Percentiles rank a stretch among this genome's conserved stretches.
Conservation (phyloP, 176 grass and related monocot genomes). For the Hsuehochloa calcarea region DNA sequence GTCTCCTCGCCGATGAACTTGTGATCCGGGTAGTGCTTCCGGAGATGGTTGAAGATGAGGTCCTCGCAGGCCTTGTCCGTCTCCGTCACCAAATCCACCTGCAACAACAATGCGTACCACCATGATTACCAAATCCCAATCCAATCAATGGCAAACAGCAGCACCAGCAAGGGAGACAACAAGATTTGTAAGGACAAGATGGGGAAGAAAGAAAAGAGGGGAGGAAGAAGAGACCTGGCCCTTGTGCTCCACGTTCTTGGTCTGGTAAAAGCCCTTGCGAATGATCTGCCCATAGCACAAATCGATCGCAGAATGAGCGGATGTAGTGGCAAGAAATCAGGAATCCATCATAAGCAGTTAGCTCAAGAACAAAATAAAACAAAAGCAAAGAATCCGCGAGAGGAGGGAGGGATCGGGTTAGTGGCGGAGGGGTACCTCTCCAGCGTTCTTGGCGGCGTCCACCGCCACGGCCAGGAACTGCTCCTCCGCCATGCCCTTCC, state of each 20-base stretch:
- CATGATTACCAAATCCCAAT: constrained; percentile 18
- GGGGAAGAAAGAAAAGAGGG: background rate
- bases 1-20: constrained; percentile 99
- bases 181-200: background rate
- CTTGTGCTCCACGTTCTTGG: constrained; percentile 97
- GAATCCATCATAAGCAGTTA: constrained; percentile 12
- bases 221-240: constrained; percentile 56
- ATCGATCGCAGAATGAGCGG: background rate
- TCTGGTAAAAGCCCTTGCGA: constrained; percentile 73
- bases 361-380: background rate
- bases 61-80: constrained; percentile 98
- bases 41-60: constrained; percentile 83
- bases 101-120: constrained; percentile 13
- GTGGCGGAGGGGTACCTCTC: constrained; percentile 49
- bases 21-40: constrained; percentile 76
- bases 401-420: background rate
- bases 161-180: no score
- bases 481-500: constrained; percentile 39
- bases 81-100: constrained; percentile 99
- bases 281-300: constrained; percentile 54
- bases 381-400: background rate
- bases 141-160: background rate
- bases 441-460: constrained; percentile 72
- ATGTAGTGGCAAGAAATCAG: background rate
- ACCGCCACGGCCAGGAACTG: constrained; percentile 73